Conservation (phyloP, 345 rosid genomes). For the Linum lewisii region DNA sequence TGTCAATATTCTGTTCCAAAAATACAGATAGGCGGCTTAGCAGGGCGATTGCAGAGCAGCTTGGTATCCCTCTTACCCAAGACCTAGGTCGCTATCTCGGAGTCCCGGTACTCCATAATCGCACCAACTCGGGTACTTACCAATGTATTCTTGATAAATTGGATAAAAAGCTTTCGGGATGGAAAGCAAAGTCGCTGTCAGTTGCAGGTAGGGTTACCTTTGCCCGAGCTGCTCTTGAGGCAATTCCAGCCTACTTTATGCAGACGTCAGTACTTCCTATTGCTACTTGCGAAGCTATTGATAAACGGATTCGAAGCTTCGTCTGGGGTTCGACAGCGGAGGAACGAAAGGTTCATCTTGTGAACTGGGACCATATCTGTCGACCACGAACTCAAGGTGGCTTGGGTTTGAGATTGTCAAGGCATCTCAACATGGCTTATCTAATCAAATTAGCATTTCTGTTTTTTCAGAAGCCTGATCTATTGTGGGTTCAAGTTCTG, state of each 20-base stretch:
- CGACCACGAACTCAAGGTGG: not conserved
- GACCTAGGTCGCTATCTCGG: not conserved
- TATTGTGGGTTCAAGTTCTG: too few species aligned
- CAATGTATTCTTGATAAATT: not conserved
- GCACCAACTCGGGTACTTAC: not conserved
- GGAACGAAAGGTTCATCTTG: not conserved
- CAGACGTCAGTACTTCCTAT: not conserved
- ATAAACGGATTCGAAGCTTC: not conserved
- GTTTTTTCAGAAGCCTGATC: not conserved
- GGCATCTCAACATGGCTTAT: not conserved
- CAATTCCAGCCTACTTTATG: not conserved
- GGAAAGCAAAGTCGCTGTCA: not conserved
- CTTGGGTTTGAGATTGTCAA: not conserved
- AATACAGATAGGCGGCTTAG: not conserved
- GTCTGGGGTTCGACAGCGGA: not conserved
- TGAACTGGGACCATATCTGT: not conserved
- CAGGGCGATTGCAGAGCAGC: not conserved
- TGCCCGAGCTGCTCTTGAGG: not conserved
- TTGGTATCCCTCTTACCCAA: not conserved
- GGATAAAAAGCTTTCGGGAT: not conserved
- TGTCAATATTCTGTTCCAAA: not conserved
- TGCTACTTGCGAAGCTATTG: not conserved
- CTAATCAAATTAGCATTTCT: not conserved
- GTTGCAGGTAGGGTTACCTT: not conserved
- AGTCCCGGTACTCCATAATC: not conserved